Percentiles rank a stretch among this genome's conserved stretches.
These are phyloP conservation scores for Cyclotella atomus DNA, from an alignment of 108 stramenopile genomes.

Conservation along the genomic window DNA sequence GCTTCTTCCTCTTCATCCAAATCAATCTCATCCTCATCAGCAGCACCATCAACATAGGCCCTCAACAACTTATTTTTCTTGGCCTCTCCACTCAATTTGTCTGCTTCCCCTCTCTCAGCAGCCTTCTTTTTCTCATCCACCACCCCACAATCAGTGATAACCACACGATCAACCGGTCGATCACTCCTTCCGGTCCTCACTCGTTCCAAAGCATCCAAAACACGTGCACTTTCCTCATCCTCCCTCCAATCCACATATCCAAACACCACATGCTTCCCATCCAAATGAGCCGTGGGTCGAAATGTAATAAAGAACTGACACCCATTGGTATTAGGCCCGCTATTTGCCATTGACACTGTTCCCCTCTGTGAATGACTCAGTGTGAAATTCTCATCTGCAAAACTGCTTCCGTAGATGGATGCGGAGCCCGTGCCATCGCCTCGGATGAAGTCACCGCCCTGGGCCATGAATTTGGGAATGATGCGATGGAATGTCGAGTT, in stretches of 20 bases:
- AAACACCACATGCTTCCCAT: constrained; percentile 94
- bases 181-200: constrained; percentile 60
- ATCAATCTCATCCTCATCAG: constrained; percentile 46
- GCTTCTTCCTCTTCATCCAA: not conserved
- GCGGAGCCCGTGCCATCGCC: constrained; percentile 89
- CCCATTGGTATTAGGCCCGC: constrained; percentile 88
- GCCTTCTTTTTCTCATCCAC: constrained; percentile 40
- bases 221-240: constrained; percentile 68
- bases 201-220: constrained; percentile 79
- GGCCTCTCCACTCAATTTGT: constrained; percentile 42
- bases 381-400: constrained; percentile 88
- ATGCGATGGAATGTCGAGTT: constrained; percentile 90
- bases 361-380: constrained; percentile 74
- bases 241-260: constrained; percentile 79
- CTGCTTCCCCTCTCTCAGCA: constrained; percentile 20
- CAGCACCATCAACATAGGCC: constrained; percentile 54
- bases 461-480: constrained; percentile 94
- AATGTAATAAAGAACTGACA: constrained; percentile 92
- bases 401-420: constrained; percentile 67
- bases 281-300: constrained; percentile 75
- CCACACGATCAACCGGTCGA: constrained; percentile 52
- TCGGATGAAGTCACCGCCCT: constrained; percentile 94
- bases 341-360: constrained; percentile 87
- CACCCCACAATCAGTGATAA: constrained; percentile 68
- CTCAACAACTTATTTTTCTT: constrained; percentile 50